Base-by-base conservation (phyloP, 2,329 filamentous ascomycete genomes). In the Ascochyta rabiei region DNA sequence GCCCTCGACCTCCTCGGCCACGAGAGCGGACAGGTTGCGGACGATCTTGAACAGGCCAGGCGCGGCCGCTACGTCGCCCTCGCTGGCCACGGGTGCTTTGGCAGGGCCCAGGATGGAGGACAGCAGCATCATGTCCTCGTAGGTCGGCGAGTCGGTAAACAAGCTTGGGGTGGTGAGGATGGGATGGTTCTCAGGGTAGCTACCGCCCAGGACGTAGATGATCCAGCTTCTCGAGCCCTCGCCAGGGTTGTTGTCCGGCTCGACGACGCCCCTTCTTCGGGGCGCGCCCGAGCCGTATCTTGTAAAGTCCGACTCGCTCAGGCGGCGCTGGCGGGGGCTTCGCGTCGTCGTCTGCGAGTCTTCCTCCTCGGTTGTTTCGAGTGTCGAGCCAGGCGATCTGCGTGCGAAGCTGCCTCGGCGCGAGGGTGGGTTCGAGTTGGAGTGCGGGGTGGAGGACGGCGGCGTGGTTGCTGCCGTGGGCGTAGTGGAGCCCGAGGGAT, bases 61-160 rank as follows among this genome's bases (percentile, higher is more conserved):
- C 15, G 87, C 85, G 39, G 82, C 80, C 46, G 82, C 81, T 23
- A 89, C 80, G 63, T 89, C 87, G 50, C 85, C 83, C 57, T 85
- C 82, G 51, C 81, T 84, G 16, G 86, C 86, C 45, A 89, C 87
- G 3, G 86, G 86, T 2, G 86, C 86, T 67, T 89, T 89, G 4
- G 83, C 86, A 42, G 87, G 86, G 1, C 86, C 87, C 15, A 89
- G 76, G 10, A 89, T 79, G 12, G 85, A 86, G 12, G 86, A 88
- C 4, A 89, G 79, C 39, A 89, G 76, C 69, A 89, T 83, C 86
- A 89, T 89, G 62, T 89, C 86, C 72, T 89, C 86, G 66, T 89
- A 89, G 1, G 86, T 88, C 2, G 86, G 86, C 46, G 86, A 86
- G 73, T 89, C 86, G 16, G 86, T 89, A 69, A 89, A 89, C 10